Evolutionary conservation across 2,329 filamentous ascomycete species (phyloP), one percentile per base, ranked within the genome.

Genomic region (Fusarium multiceps): DNA sequence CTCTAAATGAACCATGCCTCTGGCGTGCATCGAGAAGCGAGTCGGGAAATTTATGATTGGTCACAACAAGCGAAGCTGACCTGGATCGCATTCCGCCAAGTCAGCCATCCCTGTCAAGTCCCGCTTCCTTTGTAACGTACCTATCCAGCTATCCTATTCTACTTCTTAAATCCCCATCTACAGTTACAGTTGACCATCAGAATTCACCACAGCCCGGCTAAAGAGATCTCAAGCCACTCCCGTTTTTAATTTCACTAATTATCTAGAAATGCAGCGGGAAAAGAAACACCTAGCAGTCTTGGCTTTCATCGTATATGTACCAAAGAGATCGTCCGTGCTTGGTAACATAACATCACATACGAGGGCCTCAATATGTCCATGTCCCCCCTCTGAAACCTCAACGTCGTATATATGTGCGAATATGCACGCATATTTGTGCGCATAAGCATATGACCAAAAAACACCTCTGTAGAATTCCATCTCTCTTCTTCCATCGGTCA

Each of bases 1-100:
- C 57, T 66, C 63, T 54, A 55, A 63, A 60, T 60, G 32, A 53
- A 51, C 49, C 45, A 60, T 60, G 55, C 63, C 67, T 66, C 57
- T 70, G 59, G 73, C 63, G 57, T 75, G 72, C 73, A 74, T 74
- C 64, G 59, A 71, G 65, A 76, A 76, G 75, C 75, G 75, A 76
- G 74, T 65, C 72, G 73, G 70, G 63, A 66, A 74, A 68, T 74
- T 74, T 72, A 59, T 77, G 63, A 77, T 77, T 77, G 76, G 74
- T 9, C 45, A 48, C 46, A 47, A 42, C 62, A 77, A 75, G 75
- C 75, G 75, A 77, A 73, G 57, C 55, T 58, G 68, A 68, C 65
- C 51, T 64, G 59, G 63, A 55, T 59, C 49, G 50, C 63, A 72
- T 74, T 74, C 72, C 72, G 71, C 72, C 55, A 71, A 67, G 54